Evolutionary conservation across 257 asterid species (phyloP).

Genomic region (Voacanga thouarsii): DNA sequence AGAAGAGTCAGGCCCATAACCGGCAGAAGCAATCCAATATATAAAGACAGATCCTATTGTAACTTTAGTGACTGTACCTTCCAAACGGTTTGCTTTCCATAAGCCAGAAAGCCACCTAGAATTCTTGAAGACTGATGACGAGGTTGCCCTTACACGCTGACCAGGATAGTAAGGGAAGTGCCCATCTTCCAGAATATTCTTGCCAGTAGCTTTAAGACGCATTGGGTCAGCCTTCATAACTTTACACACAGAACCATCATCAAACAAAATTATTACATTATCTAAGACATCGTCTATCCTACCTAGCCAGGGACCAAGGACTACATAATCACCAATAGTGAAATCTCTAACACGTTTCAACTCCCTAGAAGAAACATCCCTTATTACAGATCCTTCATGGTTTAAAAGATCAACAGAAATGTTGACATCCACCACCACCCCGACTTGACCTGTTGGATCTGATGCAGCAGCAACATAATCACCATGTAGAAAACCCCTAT

Average conservation of each 20-base stretch:
- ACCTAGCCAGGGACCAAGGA: conserved; percentile 98
- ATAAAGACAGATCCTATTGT: conserved; percentile 87
- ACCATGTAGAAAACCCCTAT: conserved; percentile 91
- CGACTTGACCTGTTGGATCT: conserved; percentile 93
- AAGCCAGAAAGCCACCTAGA: conserved; percentile 91
- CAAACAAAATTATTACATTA: conserved; percentile 86
- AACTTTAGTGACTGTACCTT: conserved; percentile 93
- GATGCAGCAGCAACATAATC: conserved; percentile 89
- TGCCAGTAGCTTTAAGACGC: conserved; percentile 76
- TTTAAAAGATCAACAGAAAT: conserved; percentile 63
- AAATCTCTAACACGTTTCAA: conserved; percentile 78
- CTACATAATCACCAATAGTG: conserved; percentile 86
- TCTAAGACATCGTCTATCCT: conserved; percentile 88
- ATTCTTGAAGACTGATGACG: conserved; percentile 93
- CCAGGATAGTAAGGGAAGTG: conserved; percentile 98
- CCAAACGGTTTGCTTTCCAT: conserved; percentile 86
- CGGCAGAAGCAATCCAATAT: conserved; percentile 98
- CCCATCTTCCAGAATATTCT: conserved; percentile 77
- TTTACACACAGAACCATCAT: conserved; percentile 94
- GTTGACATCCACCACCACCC: conserved; percentile 78
- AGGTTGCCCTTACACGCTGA: conserved; percentile 83
- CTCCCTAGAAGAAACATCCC: conserved; percentile 55
- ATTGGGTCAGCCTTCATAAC: conserved; percentile 88
- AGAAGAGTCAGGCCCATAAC: conserved; percentile 81
- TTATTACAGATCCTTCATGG: conserved; percentile 57